A percentile compares a stretch with the other conserved stretches of the same genome.
Evolutionary conservation across 495 filamentous ascomycete species (phyloP).

Genomic region (Clohesyomyces aquaticus): DNA sequence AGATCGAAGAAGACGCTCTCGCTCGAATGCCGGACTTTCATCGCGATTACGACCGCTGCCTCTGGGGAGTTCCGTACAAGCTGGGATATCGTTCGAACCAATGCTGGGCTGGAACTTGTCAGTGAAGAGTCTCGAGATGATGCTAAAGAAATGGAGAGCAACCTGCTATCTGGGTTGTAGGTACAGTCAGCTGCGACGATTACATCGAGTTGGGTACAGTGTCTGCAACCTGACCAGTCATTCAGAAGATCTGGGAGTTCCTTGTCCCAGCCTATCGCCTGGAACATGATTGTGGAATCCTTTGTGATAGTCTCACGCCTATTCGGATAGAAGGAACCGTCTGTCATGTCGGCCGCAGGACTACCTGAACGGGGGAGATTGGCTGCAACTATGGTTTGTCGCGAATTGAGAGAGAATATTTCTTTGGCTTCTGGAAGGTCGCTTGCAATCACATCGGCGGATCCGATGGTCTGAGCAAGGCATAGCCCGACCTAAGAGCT

Average conservation of each 20-base stretch:
- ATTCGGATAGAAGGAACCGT: slow-evolving; percentile 58
- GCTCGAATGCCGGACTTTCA: slow-evolving; percentile 83
- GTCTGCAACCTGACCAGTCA: neutral
- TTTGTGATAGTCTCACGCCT: slow-evolving; percentile 53
- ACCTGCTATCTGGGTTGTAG: slow-evolving; percentile 79
- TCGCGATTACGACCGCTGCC: slow-evolving; percentile 68
- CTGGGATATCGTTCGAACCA: slow-evolving; percentile 70
- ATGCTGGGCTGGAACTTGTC: slow-evolving; percentile 56
- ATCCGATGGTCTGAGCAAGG: slow-evolving; percentile 62
- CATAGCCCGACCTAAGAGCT: slow-evolving; percentile 77
- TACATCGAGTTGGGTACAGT: slow-evolving; percentile 58
- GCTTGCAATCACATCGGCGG: slow-evolving; percentile 69
- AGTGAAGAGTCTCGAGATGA: neutral
- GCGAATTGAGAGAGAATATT: slow-evolving; percentile 61
- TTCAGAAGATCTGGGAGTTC: slow-evolving; percentile 47
- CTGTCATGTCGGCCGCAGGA: no score
- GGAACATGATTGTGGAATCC: slow-evolving; percentile 55
- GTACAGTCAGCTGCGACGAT: slow-evolving; percentile 90
- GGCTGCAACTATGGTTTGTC: slow-evolving; percentile 52
- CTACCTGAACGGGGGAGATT: no score
- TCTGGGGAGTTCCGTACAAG: slow-evolving; percentile 57
- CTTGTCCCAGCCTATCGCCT: slow-evolving; percentile 76
- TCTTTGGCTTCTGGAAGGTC: slow-evolving; percentile 80
- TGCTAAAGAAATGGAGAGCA: neutral
- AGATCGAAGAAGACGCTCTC: slow-evolving; percentile 80